Evolutionary conservation across 768 basidiomycete genomes (phyloP), one percentile per base, ranked within the genome.

Genomic region (Russula abietina): DNA sequence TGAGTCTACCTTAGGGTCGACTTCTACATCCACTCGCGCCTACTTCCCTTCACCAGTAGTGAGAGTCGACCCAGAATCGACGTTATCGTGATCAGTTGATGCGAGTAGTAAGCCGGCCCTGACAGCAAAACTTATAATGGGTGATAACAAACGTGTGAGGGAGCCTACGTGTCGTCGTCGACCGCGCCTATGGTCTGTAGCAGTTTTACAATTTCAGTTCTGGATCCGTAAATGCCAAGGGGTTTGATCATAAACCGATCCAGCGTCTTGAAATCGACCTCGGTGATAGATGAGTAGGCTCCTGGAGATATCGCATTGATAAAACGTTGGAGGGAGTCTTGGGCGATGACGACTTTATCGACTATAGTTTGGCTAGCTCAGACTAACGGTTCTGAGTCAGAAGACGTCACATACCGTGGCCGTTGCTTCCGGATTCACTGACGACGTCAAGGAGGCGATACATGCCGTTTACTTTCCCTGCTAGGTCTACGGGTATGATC

Each of bases 341-440:
- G 81, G 3, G 75, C 74, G 36, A 86, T 85, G 70, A 86, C 80
- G 41, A 86, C 78, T 68, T 87, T 86, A 64, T 84, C 82, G 49
- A 84, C 84, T 83, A 60, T 14, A 19, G 19, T 54, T 8, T 3
- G 17, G 19, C 22, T 17, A 30, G 17, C 5, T 57, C 2, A 59
- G n/a, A n/a, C 24, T 6, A 41, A 24, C 0, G 7, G 14, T 43
- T 17, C 19, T 1, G 7, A 14, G 38, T 16, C 28, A 7, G 12
- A 28, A 36, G 14, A 60, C 33, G 38, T 4, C 22, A 62, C 74
- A 58, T 64, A 82, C 84, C 83, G 3, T 82, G 72, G 0, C 83
- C 81, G 7, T 79, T 77, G 41, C 76, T 81, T 2, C 78, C 78
- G 39, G 75, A 73, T 62, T 84, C 83, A 22, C 71, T 75, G 61